Percentiles rank a stretch among this genome's conserved stretches.
Conservation (phyloP, 352 stramenopile species). For the Globisporangium canariense region DNA sequence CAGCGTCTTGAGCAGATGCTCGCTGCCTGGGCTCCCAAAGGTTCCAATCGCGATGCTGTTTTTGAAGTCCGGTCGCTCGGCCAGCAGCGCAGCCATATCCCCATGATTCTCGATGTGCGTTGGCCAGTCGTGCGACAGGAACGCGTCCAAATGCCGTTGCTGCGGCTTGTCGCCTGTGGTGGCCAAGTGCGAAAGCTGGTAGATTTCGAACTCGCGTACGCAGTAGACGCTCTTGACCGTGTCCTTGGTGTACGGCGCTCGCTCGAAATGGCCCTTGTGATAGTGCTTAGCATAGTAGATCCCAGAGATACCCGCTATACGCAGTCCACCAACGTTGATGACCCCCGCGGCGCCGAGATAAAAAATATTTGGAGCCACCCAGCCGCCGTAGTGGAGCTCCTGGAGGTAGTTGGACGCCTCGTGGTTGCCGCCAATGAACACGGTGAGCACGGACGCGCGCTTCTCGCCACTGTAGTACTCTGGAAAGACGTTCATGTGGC, state of each 20-base stretch:
- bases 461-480: slow-evolving; percentile 90
- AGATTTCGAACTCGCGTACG: slow-evolving; percentile 81
- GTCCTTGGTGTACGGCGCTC: slow-evolving; percentile 16
- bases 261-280: slow-evolving; percentile 70
- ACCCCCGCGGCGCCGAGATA: slow-evolving; percentile 91
- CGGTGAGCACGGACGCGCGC: slow-evolving; percentile 84
- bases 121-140: slow-evolving; percentile 95
- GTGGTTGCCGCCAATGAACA: slow-evolving; percentile 97
- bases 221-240: slow-evolving; percentile 89
- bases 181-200: slow-evolving; percentile 53
- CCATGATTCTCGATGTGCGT: slow-evolving; percentile 85
- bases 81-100: slow-evolving; percentile 63
- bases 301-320: slow-evolving; percentile 91
- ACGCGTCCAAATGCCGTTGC: slow-evolving; percentile 65
- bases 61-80: slow-evolving; percentile 81
- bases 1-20: slow-evolving; percentile 74
- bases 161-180: background rate
- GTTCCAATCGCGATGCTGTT: slow-evolving; percentile 75
- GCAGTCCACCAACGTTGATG: slow-evolving; percentile 71
- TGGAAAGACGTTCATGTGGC: slow-evolving; percentile 76
- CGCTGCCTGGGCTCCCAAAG: slow-evolving; percentile 81
- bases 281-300: slow-evolving; percentile 91
- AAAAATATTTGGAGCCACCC: slow-evolving; percentile 95
- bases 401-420: slow-evolving; percentile 93
- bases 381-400: slow-evolving; percentile 93